Evolutionary conservation across 2,329 filamentous ascomycete species (phyloP).

Genomic region (Dactylellina drechsleri): DNA sequence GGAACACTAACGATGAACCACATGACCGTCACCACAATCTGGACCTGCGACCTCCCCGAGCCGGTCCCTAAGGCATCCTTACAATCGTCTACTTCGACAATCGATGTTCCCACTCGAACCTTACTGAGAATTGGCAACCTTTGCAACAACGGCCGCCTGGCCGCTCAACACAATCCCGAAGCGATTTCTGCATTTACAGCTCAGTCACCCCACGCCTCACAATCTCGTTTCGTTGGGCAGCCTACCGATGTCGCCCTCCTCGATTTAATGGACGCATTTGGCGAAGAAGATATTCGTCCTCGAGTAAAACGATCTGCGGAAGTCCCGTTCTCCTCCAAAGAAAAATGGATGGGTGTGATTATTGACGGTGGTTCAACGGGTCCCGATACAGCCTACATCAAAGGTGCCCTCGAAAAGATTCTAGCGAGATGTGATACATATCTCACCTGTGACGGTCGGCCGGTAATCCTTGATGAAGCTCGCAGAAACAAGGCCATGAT

Average conservation of each 20-base stretch:
- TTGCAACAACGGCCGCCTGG: slow-evolving; percentile 89
- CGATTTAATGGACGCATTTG: slow-evolving; percentile 88
- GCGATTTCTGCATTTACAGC: slow-evolving; percentile 78
- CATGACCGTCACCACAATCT: slow-evolving; percentile 97
- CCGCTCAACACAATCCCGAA: slow-evolving; percentile 75
- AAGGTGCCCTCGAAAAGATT: slow-evolving; percentile 89
- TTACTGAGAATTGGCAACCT: slow-evolving; percentile 94
- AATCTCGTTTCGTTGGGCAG: slow-evolving; percentile 94
- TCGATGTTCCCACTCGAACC: slow-evolving; percentile 78
- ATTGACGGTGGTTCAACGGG: slow-evolving; percentile 69
- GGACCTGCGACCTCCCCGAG: slow-evolving; percentile 65
- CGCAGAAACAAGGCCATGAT: slow-evolving; percentile 78
- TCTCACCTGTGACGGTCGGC: slow-evolving; percentile 82
- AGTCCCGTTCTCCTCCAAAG: slow-evolving; percentile 93
- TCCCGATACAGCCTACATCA: slow-evolving; percentile 89
- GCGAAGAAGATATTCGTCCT: slow-evolving; percentile 83
- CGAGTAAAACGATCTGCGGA: slow-evolving; percentile 86
- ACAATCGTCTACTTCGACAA: slow-evolving; percentile 66
- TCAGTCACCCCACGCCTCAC: slow-evolving; percentile 70
- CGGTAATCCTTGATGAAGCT: slow-evolving; percentile 82
- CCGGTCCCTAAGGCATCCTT: slow-evolving; percentile 66
- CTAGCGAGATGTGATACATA: slow-evolving; percentile 90
- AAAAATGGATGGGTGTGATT: slow-evolving; percentile 97
- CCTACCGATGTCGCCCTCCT: slow-evolving; percentile 98
- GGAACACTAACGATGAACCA: slow-evolving; percentile 96